Base-by-base conservation (phyloP, 169 alveolate genomes). In the Ichthyophthirius multifiliis region DNA sequence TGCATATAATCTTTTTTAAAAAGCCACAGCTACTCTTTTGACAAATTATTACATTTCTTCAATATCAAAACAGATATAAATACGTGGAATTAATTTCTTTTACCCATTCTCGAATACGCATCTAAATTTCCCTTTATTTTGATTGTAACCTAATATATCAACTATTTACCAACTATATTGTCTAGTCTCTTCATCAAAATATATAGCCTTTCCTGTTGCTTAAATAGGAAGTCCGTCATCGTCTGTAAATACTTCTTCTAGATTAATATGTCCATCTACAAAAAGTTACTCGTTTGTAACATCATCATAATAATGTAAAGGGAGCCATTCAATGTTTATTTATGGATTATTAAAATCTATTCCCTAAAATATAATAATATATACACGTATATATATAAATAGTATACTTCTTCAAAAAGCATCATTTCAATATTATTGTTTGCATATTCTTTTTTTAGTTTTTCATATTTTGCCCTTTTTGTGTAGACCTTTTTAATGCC, bases 31-130 rank as follows among this genome's bases (percentile, higher is more conserved):
- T 18, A 81, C 65, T 73, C 86, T 47, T 23, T 71, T 76, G 6
- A 43, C 64, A 43, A 43, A 80, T 55, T 67, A 43, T 12, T 30
- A n/a, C 27, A 64, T 81, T 37, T 80, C 65, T 55, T 80, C 86
- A 47, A 67, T 63, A 80, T 80, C 86, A 48, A 80, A 80, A 31
- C 86, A 80, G 6, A 80, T 9, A 37, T 65, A 80, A 10, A 80
- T 63, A 63, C 86, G 67, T 12, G 86, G 86, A 0, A 80, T 55
- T 9, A 71, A 43, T 41, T 76, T 37, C 31, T 23, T 80, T 15
- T 39, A 27, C 3, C 80, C 79, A 3, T 37, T 30, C 5, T 43
- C 62, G 20, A 67, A 41, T 4, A 37, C 15, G 41, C 65, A 45
- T 47, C 48, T 71, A 18, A 80, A 80, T 41, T 71, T 65, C 23